Base-by-base conservation (phyloP, 257 asterid genomes). In the Thymus quinquecostatus region DNA sequence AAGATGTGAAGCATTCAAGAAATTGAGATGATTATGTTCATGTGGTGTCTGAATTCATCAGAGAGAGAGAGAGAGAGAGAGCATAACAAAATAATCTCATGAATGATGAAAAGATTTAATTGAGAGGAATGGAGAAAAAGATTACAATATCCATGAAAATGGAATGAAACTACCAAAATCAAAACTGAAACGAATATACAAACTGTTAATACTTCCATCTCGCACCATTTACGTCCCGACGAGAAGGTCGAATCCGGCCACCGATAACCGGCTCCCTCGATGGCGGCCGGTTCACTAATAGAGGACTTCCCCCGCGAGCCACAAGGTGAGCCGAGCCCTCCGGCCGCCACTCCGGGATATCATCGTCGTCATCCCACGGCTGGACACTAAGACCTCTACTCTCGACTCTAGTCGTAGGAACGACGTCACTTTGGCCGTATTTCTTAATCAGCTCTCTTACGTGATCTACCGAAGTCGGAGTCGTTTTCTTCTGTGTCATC, bases 331-430 rank as follows among this genome's bases (percentile, higher is more conserved):
- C 2, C 2, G 80, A 81, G 55, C 81, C 85, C 28, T 86, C 82
- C 0, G 98, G 96, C 78, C 68, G 82, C 98, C 98, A 92, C 76
- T 92, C 96, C 0, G 96, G 98, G 1, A 92, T 89, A 58, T 89
- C 96, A 74, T 91, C 94, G 27, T 86, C 96, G 1, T 92, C 95
- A 28, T 87, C 82, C 97, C 97, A 90, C 1, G 90, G 84, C 79
- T 83, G 81, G 41, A 85, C 79, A 43, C 91, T 86, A 41, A 73
- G 68, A 38, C 70, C 74, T 44, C 68, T 73, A 72, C 76, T 78
- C 58, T 73, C 82, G 27, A 75, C 78, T 55, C 41, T 3, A 49
- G 54, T 69, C 47, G 68, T 62, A 2, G 56, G 13, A 58, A 48
- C 53, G 75, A 55, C 41, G 2, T 58, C 89, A 76, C 86, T 83